These are phyloP conservation scores for Leccinum variicolor DNA, from an alignment of 768 basidiomycete species.

Conservation along the genomic window DNA sequence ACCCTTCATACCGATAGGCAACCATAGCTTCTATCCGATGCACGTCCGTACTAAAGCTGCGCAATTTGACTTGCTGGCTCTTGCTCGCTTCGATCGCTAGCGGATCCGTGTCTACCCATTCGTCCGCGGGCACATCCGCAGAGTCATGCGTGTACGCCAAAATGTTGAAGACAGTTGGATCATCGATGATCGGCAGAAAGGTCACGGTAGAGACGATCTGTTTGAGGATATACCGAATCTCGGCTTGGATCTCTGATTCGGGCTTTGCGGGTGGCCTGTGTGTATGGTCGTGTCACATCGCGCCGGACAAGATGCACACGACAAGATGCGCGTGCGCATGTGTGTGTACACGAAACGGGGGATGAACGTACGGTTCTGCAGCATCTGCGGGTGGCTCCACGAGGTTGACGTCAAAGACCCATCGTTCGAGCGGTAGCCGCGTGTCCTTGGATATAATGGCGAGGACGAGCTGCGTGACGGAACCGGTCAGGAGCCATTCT, in stretches of 20 bases:
- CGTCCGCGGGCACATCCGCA: slow-evolving; percentile 85
- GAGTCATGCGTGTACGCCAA: slow-evolving; percentile 93
- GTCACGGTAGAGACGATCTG: slow-evolving; percentile 98
- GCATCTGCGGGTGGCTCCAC: slow-evolving; percentile 58
- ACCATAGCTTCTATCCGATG: slow-evolving; percentile 98
- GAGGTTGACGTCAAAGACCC: slow-evolving; percentile 96
- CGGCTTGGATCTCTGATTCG: slow-evolving; percentile 89
- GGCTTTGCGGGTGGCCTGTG: slow-evolving; percentile 59
- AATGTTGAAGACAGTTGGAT: slow-evolving; percentile 96
- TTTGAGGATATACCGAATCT: slow-evolving; percentile 96
- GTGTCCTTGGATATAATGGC: slow-evolving; percentile 96
- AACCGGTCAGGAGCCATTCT: slow-evolving; percentile 95
- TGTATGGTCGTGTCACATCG: slow-evolving; percentile 41
- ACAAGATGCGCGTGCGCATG: neutral
- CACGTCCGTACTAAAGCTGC: slow-evolving; percentile 97
- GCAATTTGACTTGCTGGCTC: slow-evolving; percentile 89
- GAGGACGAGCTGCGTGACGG: slow-evolving; percentile 91
- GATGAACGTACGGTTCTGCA: slow-evolving; percentile 45
- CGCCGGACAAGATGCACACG: slow-evolving; percentile 58
- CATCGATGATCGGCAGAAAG: slow-evolving; percentile 92
- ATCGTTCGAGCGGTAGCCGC: slow-evolving; percentile 86
- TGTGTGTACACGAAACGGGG: neutral
- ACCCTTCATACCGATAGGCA: slow-evolving; percentile 91
- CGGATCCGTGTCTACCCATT: slow-evolving; percentile 96
- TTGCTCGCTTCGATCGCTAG: slow-evolving; percentile 90